phyloP scores from a whole-genome alignment of 805 yeast genomes.

The Nakazawaea sp. region DNA sequence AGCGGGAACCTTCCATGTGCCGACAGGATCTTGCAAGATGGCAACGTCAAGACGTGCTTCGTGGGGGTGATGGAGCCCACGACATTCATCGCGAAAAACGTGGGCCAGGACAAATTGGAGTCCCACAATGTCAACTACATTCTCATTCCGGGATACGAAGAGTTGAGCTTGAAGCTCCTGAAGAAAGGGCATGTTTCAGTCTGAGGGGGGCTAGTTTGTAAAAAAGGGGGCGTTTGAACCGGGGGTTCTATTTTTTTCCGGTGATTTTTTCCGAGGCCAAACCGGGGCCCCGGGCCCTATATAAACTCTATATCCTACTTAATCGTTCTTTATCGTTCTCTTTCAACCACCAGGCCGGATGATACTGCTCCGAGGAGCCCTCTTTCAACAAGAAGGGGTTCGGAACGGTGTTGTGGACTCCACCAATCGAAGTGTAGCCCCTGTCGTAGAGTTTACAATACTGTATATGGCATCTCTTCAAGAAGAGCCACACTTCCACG shows the following conservation, averaged over 20 bases:
- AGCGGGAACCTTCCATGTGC: constrained; percentile 90
- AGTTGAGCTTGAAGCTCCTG: constrained; percentile 62
- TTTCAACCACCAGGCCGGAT: constrained; percentile 52
- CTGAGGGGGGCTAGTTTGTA: constrained; percentile 22
- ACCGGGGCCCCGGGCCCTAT: too few relatives aligned
- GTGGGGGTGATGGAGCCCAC: constrained; percentile 92
- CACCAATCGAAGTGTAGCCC: constrained; percentile 92
- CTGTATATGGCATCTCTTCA: constrained; percentile 46
- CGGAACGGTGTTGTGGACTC: constrained; percentile 57
- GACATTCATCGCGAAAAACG: constrained; percentile 76
- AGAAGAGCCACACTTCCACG: constrained; percentile 78
- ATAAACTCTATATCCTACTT: constrained; percentile 18
- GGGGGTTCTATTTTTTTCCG: too few relatives aligned
- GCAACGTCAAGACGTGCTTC: constrained; percentile 62
- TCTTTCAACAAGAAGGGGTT: constrained; percentile 51
- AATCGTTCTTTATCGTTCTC: constrained; percentile 56
- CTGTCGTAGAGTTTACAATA: constrained; percentile 73
- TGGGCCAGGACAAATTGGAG: constrained; percentile 50
- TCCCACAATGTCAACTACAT: constrained; percentile 60
- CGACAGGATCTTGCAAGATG: constrained; percentile 58
- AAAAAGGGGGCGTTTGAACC: too few relatives aligned
- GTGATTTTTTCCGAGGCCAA: not conserved
- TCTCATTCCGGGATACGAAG: constrained; percentile 79
- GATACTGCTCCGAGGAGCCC: constrained; percentile 20
- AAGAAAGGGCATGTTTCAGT: constrained; percentile 73